Conservation (phyloP, 1,284 basidiomycete species). For the Apiotrichum siamense region DNA sequence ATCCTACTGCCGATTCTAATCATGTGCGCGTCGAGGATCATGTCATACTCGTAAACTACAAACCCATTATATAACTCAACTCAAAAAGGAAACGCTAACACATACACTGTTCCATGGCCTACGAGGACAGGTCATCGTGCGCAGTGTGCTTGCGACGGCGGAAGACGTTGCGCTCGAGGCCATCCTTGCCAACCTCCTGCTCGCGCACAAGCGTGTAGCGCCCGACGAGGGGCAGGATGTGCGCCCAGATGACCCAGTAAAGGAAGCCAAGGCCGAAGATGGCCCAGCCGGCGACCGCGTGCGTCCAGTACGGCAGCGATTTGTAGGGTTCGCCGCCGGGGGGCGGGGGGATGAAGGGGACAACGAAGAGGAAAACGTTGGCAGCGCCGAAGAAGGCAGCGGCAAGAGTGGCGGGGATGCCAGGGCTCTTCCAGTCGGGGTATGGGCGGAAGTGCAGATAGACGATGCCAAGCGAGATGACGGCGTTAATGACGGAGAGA, state of each 20-base stretch:
- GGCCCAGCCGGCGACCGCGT: slow-evolving; percentile 15
- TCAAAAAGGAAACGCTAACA: too few relatives aligned
- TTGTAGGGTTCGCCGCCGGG: slow-evolving; percentile 13
- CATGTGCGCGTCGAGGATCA: too few relatives aligned
- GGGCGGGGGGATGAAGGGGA: slow-evolving; percentile 10
- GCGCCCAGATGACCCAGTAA: slow-evolving; percentile 21
- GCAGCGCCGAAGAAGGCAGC: slow-evolving; percentile 13
- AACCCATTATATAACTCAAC: too few relatives aligned
- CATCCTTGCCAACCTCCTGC: slow-evolving; percentile 11
- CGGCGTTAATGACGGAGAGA: slow-evolving; percentile 12
- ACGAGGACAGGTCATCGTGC: too few relatives aligned
- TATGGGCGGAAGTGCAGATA: slow-evolving; percentile 14
- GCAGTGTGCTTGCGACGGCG: slow-evolving; percentile 3
- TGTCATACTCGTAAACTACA: too few relatives aligned
- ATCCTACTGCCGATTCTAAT: too few relatives aligned
- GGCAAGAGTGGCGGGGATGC: background rate
- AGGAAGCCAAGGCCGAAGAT: slow-evolving; percentile 21
- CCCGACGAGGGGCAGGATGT: slow-evolving; percentile 13
- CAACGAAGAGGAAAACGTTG: slow-evolving; percentile 18
- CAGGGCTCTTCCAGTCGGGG: slow-evolving; percentile 10
- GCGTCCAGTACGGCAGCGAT: slow-evolving; percentile 17
- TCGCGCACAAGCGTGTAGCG: slow-evolving; percentile 13
- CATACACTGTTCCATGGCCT: too few relatives aligned
- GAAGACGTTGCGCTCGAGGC: slow-evolving; percentile 12
- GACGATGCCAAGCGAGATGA: slow-evolving; percentile 16